Evolutionary conservation across 1,284 basidiomycete genomes (phyloP).

Genomic region (Pseudozyma thailandica): DNA sequence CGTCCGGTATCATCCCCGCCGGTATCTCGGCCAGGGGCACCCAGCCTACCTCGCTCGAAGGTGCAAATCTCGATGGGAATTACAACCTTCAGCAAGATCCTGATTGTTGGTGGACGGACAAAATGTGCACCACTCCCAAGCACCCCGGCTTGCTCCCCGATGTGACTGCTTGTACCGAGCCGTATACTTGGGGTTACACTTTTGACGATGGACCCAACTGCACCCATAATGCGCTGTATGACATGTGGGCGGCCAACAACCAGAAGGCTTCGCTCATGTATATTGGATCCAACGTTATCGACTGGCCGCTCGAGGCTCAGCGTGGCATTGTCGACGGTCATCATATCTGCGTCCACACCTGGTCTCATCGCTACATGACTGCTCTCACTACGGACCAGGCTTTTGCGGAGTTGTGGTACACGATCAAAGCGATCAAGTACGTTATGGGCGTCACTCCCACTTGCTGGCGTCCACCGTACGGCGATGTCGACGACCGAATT

Average conservation of each 20-base stretch:
- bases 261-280: conserved; percentile 71
- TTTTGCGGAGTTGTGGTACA: conserved; percentile 73
- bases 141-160: conserved; percentile 63
- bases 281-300: conserved; percentile 71
- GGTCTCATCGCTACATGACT: conserved; percentile 71
- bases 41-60: conserved; percentile 7
- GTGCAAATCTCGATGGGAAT: conserved; percentile 8
- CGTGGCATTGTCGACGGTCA: conserved; percentile 66
- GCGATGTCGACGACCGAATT: conserved; percentile 72
- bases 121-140: conserved; percentile 60
- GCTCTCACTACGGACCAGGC: conserved; percentile 70
- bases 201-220: conserved; percentile 71
- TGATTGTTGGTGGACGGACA: conserved; percentile 60
- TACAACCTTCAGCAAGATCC: conserved; percentile 34
- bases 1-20: conserved; percentile 61
- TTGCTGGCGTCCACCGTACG: conserved; percentile 71
- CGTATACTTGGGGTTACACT: conserved; percentile 71
- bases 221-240: conserved; percentile 71
- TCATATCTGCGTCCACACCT: conserved; percentile 59
- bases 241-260: conserved; percentile 70
- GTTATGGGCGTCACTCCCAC: conserved; percentile 71
- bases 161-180: conserved; percentile 69
- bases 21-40: conserved; percentile 65
- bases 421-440: conserved; percentile 70
- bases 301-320: conserved; percentile 72